Base-by-base conservation (phyloP, 75 land plant species). In the Pinus taeda region DNA sequence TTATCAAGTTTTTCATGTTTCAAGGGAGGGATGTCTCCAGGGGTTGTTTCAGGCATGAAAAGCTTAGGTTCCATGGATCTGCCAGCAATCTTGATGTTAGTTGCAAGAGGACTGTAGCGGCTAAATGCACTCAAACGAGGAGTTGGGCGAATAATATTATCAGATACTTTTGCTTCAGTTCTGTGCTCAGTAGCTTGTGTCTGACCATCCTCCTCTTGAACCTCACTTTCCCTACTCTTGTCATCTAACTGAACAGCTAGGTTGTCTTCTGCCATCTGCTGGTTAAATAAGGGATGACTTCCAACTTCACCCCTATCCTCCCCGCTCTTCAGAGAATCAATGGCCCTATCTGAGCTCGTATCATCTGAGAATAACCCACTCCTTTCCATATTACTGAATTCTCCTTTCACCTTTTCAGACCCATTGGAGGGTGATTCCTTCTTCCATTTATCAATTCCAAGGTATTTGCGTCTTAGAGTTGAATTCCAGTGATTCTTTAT, bases 401-500 rank as follows among this genome's bases (percentile, higher is more conserved):
- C 77, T 45, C 69, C 80, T 55, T 81, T 78, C 15, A 45, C 59
- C 74, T 62, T 83, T 14, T 85, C 87, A 9, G 85, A 83, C 42
- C 86, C 79, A 36, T 76, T 76, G 24, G 87, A 77, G 56, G 76
- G 73, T 14, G 59, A 73, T 37, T 79, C 83, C 45, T 75, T 79
- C 49, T 20, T 74, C 82, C 29, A 75, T 66, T 57, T 80, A 6
- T 78, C 89, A 82, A 71, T 71, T 14, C 79, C 85, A 49, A 79
- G 49, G 65, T 78, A 83, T 73, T 89, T 81, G 33, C 91, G 90
- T 71, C 81, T 80, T 77, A 89, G 63, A 24, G 97, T 94, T 30
- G 97, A 90, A 78, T 96, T 96, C 98, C 98, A 96, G 75, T 96
- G 97, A 56, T 94, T 93, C 78, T 96, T 96, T 64, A 92, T 94